phyloP scores from a whole-genome alignment of 192 early-diverging fungal genomes.

The Allomyces arbusculus region DNA sequence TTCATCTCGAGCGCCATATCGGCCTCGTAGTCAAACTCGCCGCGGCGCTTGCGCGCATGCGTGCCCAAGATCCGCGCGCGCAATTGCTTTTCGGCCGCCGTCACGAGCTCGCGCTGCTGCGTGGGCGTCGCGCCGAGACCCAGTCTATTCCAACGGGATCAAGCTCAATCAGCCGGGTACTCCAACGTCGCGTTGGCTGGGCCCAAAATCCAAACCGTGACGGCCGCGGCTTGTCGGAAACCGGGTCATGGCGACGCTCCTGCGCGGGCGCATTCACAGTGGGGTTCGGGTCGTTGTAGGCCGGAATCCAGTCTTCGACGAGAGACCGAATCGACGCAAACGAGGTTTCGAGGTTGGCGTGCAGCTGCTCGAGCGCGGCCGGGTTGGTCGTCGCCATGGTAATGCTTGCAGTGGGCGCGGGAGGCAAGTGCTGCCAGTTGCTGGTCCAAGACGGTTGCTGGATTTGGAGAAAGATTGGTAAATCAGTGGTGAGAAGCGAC shows the following conservation, averaged over 20 bases:
- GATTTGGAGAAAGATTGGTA: too few relatives aligned
- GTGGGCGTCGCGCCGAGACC: background rate
- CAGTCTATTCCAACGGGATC: background rate
- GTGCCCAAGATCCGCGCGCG: background rate
- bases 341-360: background rate
- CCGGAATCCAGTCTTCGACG: background rate
- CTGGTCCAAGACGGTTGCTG: too few relatives aligned
- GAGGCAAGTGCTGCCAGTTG: too few relatives aligned
- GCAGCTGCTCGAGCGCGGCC: background rate
- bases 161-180: too few relatives aligned
- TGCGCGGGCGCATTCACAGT: background rate
- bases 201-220: too few relatives aligned
- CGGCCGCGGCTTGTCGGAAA: too few relatives aligned
- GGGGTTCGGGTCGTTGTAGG: background rate
- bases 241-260: too few relatives aligned
- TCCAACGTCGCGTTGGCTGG: too few relatives aligned
- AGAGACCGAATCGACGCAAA: background rate
- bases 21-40: background rate
- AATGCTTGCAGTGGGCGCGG: too few relatives aligned
- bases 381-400: background rate
- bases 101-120: background rate
- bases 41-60: background rate
- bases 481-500: too few relatives aligned
- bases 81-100: background rate
- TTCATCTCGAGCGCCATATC: background rate